A percentile compares a stretch with the other conserved stretches of the same genome.
Evolutionary conservation across 2,329 filamentous ascomycete species (phyloP).

Genomic region (Paracoccidioides brasiliensis): DNA sequence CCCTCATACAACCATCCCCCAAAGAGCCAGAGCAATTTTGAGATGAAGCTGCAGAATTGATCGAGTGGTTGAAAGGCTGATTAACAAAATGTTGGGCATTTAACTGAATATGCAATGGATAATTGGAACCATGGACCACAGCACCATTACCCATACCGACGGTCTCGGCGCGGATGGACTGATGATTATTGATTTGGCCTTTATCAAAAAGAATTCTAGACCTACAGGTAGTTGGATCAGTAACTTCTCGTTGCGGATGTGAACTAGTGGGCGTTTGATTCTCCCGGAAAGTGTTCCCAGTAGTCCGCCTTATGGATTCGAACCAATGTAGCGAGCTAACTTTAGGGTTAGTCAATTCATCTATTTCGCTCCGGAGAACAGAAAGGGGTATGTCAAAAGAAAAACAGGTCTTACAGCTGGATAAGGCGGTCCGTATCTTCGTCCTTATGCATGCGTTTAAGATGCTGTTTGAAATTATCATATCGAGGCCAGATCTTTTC

Average conservation of each 20-base stretch:
- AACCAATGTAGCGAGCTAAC: slow-evolving; percentile 26
- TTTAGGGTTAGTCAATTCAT: slow-evolving; percentile 1
- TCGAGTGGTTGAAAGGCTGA: neutral
- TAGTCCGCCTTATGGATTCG: slow-evolving; percentile 13
- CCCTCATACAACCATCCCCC: neutral
- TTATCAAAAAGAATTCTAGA: neutral
- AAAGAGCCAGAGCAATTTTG: neutral
- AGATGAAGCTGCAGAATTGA: neutral
- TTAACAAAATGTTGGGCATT: no score
- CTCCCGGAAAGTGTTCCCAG: neutral
- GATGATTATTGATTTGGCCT: neutral
- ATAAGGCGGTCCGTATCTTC: slow-evolving; percentile 31
- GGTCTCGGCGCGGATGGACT: neutral
- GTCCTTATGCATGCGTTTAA: slow-evolving; percentile 52
- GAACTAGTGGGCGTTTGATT: neutral
- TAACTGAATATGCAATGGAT: neutral
- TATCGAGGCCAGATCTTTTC: slow-evolving; percentile 64
- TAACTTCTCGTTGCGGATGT: neutral
- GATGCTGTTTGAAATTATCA: slow-evolving; percentile 78
- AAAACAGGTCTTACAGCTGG: slow-evolving; percentile 20
- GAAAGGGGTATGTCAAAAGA: slow-evolving; percentile 20
- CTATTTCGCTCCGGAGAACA: slow-evolving; percentile 26
- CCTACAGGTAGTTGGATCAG: neutral
- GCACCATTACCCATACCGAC: neutral
- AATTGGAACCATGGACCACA: neutral